phyloP scores from a whole-genome alignment of 1,284 basidiomycete species.

The Boletellus deceptivus region DNA sequence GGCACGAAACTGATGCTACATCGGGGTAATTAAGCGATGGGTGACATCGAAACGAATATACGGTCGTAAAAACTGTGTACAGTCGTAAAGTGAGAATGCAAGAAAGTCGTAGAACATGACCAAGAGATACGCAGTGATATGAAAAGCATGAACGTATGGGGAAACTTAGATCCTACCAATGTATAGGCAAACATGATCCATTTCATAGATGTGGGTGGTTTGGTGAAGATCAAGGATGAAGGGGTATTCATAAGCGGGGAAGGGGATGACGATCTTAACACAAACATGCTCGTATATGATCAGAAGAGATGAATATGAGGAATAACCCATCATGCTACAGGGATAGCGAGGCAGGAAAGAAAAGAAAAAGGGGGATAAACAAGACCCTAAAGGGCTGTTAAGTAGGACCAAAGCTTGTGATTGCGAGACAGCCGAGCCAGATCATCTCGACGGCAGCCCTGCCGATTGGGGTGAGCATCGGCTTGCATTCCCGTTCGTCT shows the following conservation, averaged over 20 bases:
- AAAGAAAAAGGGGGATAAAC: not conserved
- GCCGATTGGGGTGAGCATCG: conserved; percentile 63
- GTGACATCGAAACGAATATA: conserved; percentile 5
- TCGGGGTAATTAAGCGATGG: conserved; percentile 14
- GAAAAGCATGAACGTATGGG: conserved; percentile 20
- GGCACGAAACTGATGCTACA: conserved; percentile 21
- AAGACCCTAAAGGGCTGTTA: conserved; percentile 8
- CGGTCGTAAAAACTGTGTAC: conserved; percentile 17
- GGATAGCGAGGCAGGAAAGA: not conserved
- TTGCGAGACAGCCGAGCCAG: conserved; percentile 74
- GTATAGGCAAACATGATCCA: conserved; percentile 13
- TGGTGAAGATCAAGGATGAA: not conserved
- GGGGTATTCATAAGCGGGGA: conserved; percentile 5
- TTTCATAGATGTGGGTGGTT: conserved; percentile 11
- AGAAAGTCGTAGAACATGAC: conserved; percentile 10
- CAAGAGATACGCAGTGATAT: conserved; percentile 11
- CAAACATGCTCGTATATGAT: conserved; percentile 1
- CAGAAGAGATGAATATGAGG: conserved; percentile 2
- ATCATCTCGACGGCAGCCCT: conserved; percentile 78
- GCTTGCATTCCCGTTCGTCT: conserved; percentile 38
- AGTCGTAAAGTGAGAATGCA: conserved; percentile 13
- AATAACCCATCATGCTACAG: conserved; percentile 15
- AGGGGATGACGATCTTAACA: not conserved
- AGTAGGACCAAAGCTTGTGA: conserved; percentile 59
- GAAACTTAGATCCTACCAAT: conserved; percentile 26